Evolutionary conservation across 2,329 filamentous ascomycete species (phyloP), one percentile per base, ranked within the genome.

Genomic region (Alternaria arborescens): DNA sequence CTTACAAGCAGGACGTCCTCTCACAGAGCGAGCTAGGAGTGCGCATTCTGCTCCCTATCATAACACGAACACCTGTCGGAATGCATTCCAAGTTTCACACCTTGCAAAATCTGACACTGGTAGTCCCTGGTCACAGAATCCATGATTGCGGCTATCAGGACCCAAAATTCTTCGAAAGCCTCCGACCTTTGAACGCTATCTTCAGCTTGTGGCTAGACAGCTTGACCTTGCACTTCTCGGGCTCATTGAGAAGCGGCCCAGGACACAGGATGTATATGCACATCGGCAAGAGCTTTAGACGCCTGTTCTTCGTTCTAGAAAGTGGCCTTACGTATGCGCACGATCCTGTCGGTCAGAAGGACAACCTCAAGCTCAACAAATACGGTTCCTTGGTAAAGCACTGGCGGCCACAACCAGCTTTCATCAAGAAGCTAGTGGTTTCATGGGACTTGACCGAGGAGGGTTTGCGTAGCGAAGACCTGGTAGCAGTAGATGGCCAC

Each of bases 391-490:
- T 24, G 47, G 22, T 34, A 40, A 24, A 20, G 5, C 26, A 18
- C 20, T 58, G 55, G 55, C 26, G 26, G 32, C 47, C 55, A 8
- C 22, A 46, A 40, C 55, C 28, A 20, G 12, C 40, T 5, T 58
- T 36, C 24, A 52, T 53, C 10, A 53, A 24, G 22, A 46, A 18
- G 26, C 30, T 53, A 30, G 47, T 53, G 4, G 14, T 53, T 26
- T 58, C 55, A 20, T 58, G 55, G 55, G 48, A 53, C 18, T 16
- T 58, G 20, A 52, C 55, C 16, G 48, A 53, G 30, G 12, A 46
- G n/a, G 40, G 55, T 24, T 22, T 58, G 24, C 24, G 38, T 5
- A 58, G 55, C 30, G 47, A 46, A 28, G 55, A 53, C 16, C 22
- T 58, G 38, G 32, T 53, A 4, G 48, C 18, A 14, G 24, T 53